phyloP scores from a whole-genome alignment of 2,329 filamentous ascomycete genomes.

The Huntiella savannae region DNA sequence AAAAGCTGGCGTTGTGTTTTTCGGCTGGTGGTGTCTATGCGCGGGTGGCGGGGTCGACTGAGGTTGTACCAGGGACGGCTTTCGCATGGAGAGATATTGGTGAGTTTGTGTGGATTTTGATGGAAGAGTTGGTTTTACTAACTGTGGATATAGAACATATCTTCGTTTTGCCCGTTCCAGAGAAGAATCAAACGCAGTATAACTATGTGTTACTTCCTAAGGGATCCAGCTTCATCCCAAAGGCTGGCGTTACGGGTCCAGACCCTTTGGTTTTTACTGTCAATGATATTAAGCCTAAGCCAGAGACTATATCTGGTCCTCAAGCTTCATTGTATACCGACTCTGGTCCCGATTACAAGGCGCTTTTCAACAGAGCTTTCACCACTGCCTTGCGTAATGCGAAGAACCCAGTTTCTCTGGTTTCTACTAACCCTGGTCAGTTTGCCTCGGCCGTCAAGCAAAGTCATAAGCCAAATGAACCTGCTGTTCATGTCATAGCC shows the following conservation, averaged over 20 bases:
- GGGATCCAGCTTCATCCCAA: slow-evolving; percentile 32
- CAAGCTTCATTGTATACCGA: slow-evolving; percentile 29
- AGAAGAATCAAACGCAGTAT: slow-evolving; percentile 44
- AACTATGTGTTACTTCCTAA: slow-evolving; percentile 46
- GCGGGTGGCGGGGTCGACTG: slow-evolving; percentile 29
- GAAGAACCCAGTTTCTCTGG: slow-evolving; percentile 29
- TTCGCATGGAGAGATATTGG: slow-evolving; percentile 45
- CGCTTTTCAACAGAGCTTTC: slow-evolving; percentile 42
- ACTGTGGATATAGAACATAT: slow-evolving; percentile 28
- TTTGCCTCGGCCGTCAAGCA: slow-evolving; percentile 40
- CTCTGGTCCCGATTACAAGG: slow-evolving; percentile 39
- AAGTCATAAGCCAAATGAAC: slow-evolving; percentile 38
- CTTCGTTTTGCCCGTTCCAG: slow-evolving; percentile 46
- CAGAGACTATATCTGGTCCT: slow-evolving; percentile 33
- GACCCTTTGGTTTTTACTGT: slow-evolving; percentile 49
- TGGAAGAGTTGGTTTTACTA: neutral
- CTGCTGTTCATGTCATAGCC: slow-evolving; percentile 45
- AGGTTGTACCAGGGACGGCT: slow-evolving; percentile 32
- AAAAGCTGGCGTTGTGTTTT: slow-evolving; percentile 48
- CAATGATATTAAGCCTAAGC: slow-evolving; percentile 38
- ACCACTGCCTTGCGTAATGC: slow-evolving; percentile 30
- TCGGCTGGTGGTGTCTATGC: slow-evolving; percentile 41
- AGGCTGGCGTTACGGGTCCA: slow-evolving; percentile 21
- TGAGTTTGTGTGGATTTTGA: slow-evolving; percentile 17
- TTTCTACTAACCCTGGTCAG: slow-evolving; percentile 32